Percentiles rank a stretch among this genome's conserved stretches.
Evolutionary conservation across 2,329 filamentous ascomycete species (phyloP).

Genomic region (Aspergillus oerlinghausenensis): DNA sequence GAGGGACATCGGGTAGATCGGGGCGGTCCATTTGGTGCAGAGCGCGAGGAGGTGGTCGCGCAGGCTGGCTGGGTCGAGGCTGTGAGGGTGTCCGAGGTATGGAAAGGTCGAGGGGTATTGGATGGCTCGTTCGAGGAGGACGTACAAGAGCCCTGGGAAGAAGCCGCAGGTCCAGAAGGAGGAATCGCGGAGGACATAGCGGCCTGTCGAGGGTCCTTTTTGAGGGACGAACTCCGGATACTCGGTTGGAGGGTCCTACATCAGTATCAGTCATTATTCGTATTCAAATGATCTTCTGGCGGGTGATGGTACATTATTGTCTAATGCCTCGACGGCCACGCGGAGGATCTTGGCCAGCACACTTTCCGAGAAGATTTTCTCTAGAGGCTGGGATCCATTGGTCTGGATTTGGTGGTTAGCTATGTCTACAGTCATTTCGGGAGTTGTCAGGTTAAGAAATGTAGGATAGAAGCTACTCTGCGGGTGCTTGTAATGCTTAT

Average conservation of each 20-base stretch:
- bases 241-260: conserved; percentile 3
- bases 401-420: background rate
- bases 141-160: conserved; percentile 16
- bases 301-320: conserved; percentile 2
- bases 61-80: background rate
- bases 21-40: conserved; percentile 11
- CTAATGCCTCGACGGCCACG: conserved; percentile 8
- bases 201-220: conserved; percentile 3
- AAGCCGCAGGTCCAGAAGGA: conserved; percentile 24
- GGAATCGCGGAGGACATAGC: conserved; percentile 10
- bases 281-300: background rate
- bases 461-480: background rate
- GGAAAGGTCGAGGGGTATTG: conserved; percentile 5
- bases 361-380: conserved; percentile 10
- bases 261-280: background rate
- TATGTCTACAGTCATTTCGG: background rate
- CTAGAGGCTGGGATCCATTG: background rate
- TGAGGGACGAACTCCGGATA: conserved; percentile 6
- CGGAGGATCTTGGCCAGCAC: conserved; percentile 11
- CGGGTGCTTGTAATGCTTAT: too few species aligned
- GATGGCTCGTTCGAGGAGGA: conserved; percentile 12
- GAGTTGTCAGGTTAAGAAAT: background rate
- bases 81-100: background rate
- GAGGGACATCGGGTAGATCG: conserved; percentile 10
- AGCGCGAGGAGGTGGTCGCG: conserved; percentile 7